phyloP scores from a whole-genome alignment of 2,329 filamentous ascomycete species.

The Clarireedia monteithiana region DNA sequence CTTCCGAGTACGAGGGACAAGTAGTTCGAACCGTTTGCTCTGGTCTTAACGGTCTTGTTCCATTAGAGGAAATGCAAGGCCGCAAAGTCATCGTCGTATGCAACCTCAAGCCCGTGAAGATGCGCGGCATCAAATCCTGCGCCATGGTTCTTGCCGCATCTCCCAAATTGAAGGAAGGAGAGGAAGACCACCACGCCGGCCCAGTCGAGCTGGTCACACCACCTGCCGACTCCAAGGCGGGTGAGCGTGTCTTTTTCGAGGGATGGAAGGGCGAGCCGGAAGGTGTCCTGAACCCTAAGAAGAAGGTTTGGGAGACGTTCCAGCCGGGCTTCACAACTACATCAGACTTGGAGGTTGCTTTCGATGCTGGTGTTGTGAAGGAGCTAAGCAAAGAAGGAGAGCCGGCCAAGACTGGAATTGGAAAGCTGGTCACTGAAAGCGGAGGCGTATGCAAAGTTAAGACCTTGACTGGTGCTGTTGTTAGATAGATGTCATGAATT shows the following conservation, averaged over 20 bases:
- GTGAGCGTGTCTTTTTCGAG: slow-evolving; percentile 86
- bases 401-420: slow-evolving; percentile 35
- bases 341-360: slow-evolving; percentile 70
- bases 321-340: slow-evolving; percentile 95
- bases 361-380: slow-evolving; percentile 72
- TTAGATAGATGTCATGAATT: slow-evolving; percentile 51
- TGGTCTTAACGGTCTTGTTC: slow-evolving; percentile 85
- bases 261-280: slow-evolving; percentile 93
- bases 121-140: slow-evolving; percentile 76
- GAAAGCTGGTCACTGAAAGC: slow-evolving; percentile 65
- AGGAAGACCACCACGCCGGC: slow-evolving; percentile 75
- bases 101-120: slow-evolving; percentile 98
- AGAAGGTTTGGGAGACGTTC: slow-evolving; percentile 97
- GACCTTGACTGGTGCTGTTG: slow-evolving; percentile 69
- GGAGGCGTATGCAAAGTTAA: slow-evolving; percentile 79
- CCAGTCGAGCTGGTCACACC: slow-evolving; percentile 89
- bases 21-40: slow-evolving; percentile 94
- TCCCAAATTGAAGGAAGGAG: slow-evolving; percentile 73
- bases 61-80: slow-evolving; percentile 92
- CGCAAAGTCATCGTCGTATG: slow-evolving; percentile 93
- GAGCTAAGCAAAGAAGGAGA: slow-evolving; percentile 64
- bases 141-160: slow-evolving; percentile 96
- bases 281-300: slow-evolving; percentile 93
- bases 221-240: slow-evolving; percentile 69
- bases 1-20: slow-evolving; percentile 83